Conservation (phyloP, 257 asterid genomes). For the Nicotiana otophora region DNA sequence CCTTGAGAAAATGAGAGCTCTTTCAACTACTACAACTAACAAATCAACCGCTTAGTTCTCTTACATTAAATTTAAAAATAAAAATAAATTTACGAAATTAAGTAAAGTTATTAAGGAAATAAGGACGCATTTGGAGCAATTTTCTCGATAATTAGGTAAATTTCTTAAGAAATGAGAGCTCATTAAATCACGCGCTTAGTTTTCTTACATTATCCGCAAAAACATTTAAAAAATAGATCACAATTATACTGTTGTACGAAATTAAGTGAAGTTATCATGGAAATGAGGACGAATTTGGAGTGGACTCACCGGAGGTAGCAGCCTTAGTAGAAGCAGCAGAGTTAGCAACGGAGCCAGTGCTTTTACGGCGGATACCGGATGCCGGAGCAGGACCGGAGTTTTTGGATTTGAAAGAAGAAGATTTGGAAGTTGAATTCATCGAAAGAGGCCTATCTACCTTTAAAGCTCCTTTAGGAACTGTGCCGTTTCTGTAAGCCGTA, state of each 20-base stretch:
- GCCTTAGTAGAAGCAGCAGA: conserved; percentile 23
- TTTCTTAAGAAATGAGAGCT: not conserved
- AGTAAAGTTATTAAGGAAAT: not conserved
- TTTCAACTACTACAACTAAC: not conserved
- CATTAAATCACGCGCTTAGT: not conserved
- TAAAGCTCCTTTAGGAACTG: conserved; percentile 28
- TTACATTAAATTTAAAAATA: not conserved
- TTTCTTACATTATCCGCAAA: not conserved
- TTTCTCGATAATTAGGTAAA: not conserved
- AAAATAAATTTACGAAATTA: not conserved
- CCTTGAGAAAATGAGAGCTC: not conserved
- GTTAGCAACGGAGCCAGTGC: conserved; percentile 28
- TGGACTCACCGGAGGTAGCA: conserved; percentile 35
- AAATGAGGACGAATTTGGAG: not conserved
- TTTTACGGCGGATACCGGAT: conserved; percentile 41
- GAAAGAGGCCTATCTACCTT: conserved; percentile 35
- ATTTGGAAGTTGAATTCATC: conserved; percentile 29
- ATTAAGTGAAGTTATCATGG: not conserved
- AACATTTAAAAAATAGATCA: not conserved
- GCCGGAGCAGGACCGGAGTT: conserved; percentile 19
- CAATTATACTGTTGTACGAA: not conserved
- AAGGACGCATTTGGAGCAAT: not conserved
- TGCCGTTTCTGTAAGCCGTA: conserved; percentile 42
- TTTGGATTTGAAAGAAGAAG: conserved; percentile 48
- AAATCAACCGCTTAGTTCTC: not conserved